phyloP scores from a whole-genome alignment of 163 green algal species.

The Scenedesmus sp. region DNA sequence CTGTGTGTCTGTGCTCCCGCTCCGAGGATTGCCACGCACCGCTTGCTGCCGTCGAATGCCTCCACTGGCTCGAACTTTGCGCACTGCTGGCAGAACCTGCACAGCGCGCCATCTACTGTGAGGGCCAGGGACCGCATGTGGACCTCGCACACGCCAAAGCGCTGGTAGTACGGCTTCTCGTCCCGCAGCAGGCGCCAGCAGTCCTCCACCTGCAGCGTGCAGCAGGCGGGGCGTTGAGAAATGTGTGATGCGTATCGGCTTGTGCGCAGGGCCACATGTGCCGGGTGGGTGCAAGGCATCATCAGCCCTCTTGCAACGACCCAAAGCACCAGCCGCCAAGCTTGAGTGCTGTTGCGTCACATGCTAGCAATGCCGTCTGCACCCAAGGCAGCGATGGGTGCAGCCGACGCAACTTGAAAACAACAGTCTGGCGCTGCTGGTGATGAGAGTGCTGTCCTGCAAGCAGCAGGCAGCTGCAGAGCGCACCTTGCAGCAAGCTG shows the following conservation, averaged over 20 bases:
- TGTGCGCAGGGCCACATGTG: neutral
- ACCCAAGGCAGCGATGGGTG: too few species aligned
- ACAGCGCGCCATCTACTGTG: slow-evolving; percentile 66
- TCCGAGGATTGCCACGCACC: slow-evolving; percentile 24
- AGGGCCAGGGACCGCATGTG: slow-evolving; percentile 62
- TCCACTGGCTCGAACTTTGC: slow-evolving; percentile 79
- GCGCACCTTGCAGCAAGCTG: slow-evolving; percentile 24
- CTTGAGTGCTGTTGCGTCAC: neutral
- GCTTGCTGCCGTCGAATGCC: slow-evolving; percentile 85
- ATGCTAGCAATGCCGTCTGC: too few species aligned
- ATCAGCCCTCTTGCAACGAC: neutral
- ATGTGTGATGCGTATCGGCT: too few species aligned
- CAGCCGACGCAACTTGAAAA: too few species aligned
- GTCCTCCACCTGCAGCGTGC: slow-evolving; percentile 65
- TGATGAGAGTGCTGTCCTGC: neutral
- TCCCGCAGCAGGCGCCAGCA: slow-evolving; percentile 61
- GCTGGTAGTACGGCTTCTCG: slow-evolving; percentile 78
- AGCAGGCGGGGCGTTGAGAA: neutral
- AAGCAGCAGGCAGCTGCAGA: neutral
- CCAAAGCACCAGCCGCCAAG: neutral
- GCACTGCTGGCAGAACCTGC: slow-evolving; percentile 94
- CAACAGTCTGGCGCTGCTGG: neutral
- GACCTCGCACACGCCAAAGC: slow-evolving; percentile 77
- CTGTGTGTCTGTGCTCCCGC: neutral
- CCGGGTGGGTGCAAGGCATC: neutral